Evolutionary conservation across 768 basidiomycete species (phyloP).

Genomic region (Pleurotus platypus): DNA sequence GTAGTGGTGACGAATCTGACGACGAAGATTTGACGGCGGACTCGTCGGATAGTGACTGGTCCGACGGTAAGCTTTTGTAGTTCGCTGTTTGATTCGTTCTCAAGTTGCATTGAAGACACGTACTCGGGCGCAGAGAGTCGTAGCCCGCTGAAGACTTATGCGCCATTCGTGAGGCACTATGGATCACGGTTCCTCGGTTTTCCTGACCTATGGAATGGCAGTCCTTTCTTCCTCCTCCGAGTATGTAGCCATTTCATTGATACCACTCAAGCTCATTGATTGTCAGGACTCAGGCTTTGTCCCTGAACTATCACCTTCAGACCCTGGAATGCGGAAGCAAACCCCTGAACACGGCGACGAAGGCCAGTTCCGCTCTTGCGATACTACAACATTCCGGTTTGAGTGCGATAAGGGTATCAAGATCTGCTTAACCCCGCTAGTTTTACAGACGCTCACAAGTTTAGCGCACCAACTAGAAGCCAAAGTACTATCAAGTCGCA

Average conservation of each 20-base stretch:
- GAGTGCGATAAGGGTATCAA: conserved; percentile 31
- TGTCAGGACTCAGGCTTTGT: conserved; percentile 18
- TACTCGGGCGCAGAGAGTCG: background rate
- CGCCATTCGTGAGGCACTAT: conserved; percentile 47
- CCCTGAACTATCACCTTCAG: background rate
- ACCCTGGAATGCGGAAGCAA: too few species aligned
- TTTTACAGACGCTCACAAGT: conserved; percentile 36
- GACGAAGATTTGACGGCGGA: conserved; percentile 58
- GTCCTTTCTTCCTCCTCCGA: conserved; percentile 41
- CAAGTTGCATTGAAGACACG: background rate
- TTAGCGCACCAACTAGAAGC: conserved; percentile 45
- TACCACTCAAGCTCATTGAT: background rate
- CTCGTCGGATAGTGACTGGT: conserved; percentile 47
- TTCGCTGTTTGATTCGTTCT: background rate
- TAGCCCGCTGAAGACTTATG: conserved; percentile 32
- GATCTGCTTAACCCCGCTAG: conserved; percentile 53
- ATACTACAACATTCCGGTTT: conserved; percentile 37
- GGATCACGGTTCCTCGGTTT: conserved; percentile 24
- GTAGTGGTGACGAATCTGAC: conserved; percentile 79
- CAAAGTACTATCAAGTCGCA: conserved; percentile 32
- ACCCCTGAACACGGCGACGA: background rate
- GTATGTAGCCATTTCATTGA: conserved; percentile 26
- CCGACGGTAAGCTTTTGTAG: conserved; percentile 34
- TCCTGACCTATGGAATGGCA: conserved; percentile 41
- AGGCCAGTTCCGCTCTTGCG: background rate